Percentiles rank a stretch among this genome's conserved stretches.
These are phyloP conservation scores for Aspergillus neotritici DNA, from an alignment of 2,329 filamentous ascomycete genomes.

Conservation along the genomic window DNA sequence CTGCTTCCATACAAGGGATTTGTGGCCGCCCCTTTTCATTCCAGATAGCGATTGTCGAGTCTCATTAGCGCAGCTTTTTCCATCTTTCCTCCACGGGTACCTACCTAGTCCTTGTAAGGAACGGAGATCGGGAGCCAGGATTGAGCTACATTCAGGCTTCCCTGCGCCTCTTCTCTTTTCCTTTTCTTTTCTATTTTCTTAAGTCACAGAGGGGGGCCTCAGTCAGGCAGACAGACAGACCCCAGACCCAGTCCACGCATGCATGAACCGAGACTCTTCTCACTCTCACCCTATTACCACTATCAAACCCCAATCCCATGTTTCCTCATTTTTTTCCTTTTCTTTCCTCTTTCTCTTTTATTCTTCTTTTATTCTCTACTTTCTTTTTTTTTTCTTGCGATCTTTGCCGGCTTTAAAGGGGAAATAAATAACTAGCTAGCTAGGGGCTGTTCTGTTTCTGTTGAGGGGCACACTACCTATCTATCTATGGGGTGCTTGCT, in stretches of 20 bases:
- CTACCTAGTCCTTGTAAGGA: too few species aligned
- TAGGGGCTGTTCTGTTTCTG: constrained; percentile 1
- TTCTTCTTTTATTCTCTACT: constrained; percentile 3
- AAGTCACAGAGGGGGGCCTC: neutral
- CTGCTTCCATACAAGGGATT: constrained; percentile 1
- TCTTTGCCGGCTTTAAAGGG: neutral
- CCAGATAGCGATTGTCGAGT: constrained; percentile 6
- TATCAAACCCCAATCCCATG: neutral
- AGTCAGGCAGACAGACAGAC: neutral
- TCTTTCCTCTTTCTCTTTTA: constrained; percentile 6
- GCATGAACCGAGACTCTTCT: neutral
- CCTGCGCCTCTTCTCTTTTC: neutral
- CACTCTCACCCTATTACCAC: neutral
- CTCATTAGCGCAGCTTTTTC: too few species aligned
- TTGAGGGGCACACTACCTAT: too few species aligned
- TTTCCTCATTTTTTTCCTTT: neutral
- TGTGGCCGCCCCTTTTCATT: neutral
- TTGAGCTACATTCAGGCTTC: neutral
- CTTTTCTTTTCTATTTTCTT: neutral
- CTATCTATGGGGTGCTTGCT: constrained; percentile 3
- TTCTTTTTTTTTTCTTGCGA: constrained; percentile 3
- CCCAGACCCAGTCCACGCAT: neutral
- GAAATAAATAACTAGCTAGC: neutral
- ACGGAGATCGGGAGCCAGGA: neutral
- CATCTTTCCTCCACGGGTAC: too few species aligned